Percentiles rank a stretch among this genome's conserved stretches.
These are phyloP conservation scores for Penicillium ochrochloron DNA, from an alignment of 495 filamentous ascomycete species.

Conservation along the genomic window DNA sequence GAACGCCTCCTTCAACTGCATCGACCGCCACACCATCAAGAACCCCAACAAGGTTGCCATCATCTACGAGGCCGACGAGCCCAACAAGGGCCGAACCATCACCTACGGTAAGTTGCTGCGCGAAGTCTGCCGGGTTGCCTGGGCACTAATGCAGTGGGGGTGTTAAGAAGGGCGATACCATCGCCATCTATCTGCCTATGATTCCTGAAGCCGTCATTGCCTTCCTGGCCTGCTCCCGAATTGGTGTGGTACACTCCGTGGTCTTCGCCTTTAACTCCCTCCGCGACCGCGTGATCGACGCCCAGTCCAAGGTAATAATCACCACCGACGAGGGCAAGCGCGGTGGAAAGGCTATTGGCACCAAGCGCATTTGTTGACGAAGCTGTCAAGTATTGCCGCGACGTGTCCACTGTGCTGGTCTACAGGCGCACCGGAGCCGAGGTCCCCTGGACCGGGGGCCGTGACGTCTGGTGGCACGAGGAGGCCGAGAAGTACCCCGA, in stretches of 20 bases:
- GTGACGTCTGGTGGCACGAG: constrained; percentile 91
- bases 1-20: constrained; percentile 77
- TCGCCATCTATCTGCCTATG: constrained; percentile 89
- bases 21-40: constrained; percentile 76
- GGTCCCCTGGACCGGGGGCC: constrained; percentile 75
- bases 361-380: constrained; percentile 52
- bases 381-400: neutral
- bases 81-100: constrained; percentile 61
- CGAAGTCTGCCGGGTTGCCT: constrained; percentile 73
- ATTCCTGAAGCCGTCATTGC: constrained; percentile 77
- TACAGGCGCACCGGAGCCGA: neutral
- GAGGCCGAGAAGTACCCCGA: constrained; percentile 81
- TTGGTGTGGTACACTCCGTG: constrained; percentile 80
- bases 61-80: constrained; percentile 76
- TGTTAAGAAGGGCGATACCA: constrained; percentile 77
- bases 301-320: constrained; percentile 66
- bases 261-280: constrained; percentile 77
- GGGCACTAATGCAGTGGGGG: constrained; percentile 73
- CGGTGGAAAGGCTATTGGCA: constrained; percentile 63
- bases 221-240: constrained; percentile 70
- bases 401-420: neutral
- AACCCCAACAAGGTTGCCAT: constrained; percentile 67
- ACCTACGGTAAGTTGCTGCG: constrained; percentile 70
- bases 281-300: constrained; percentile 70
- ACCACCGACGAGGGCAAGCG: constrained; percentile 62